phyloP scores from a whole-genome alignment of 148 eudicot species.

The Rhododendron ovatum region DNA sequence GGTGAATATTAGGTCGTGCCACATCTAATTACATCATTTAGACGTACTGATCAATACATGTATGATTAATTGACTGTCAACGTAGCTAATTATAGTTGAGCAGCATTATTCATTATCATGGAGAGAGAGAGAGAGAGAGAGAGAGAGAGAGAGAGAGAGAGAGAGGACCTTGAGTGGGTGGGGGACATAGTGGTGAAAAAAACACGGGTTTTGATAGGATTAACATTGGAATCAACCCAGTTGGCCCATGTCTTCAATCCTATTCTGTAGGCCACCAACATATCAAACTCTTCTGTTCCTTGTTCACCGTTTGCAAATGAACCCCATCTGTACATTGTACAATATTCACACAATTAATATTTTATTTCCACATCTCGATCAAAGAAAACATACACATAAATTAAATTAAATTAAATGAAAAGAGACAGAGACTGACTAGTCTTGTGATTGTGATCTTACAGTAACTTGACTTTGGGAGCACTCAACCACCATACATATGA shows the following conservation, averaged over 20 bases:
- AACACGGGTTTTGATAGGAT: slow-evolving; percentile 63
- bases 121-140: neutral
- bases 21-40: too few species aligned
- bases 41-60: too few species aligned
- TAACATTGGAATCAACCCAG: slow-evolving; percentile 81
- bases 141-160: neutral
- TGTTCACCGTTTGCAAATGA: slow-evolving; percentile 83
- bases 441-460: slow-evolving; percentile 36
- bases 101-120: too few species aligned
- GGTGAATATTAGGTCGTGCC: too few species aligned
- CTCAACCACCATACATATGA: slow-evolving; percentile 98
- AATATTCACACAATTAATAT: neutral
- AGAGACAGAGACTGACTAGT: too few species aligned
- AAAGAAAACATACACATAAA: neutral
- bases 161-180: slow-evolving; percentile 63
- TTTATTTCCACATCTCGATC: neutral
- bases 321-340: slow-evolving; percentile 63
- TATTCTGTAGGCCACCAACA: slow-evolving; percentile 60
- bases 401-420: too few species aligned
- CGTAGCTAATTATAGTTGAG: too few species aligned
- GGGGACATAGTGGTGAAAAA: slow-evolving; percentile 98
- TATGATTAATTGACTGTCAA: too few species aligned
- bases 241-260: slow-evolving; percentile 96
- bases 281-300: slow-evolving; percentile 75
- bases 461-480: slow-evolving; percentile 56